Conservation (phyloP, 2,329 filamentous ascomycete species). For the Aspergillus transmontanensis region DNA sequence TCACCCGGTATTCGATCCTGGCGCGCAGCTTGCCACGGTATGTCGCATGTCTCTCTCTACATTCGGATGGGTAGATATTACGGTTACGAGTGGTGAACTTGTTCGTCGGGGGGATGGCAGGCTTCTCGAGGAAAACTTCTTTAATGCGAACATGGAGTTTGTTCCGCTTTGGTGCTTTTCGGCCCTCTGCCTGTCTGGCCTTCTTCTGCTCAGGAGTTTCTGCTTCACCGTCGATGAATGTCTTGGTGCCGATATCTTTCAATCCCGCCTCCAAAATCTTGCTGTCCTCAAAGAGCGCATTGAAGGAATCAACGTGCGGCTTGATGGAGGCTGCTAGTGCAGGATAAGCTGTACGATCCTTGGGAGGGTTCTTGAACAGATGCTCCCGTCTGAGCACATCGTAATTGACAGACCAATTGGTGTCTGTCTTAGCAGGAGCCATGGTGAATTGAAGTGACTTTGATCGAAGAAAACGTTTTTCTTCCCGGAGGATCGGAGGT, state of each 20-base stretch:
- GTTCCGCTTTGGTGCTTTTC: slow-evolving; percentile 64
- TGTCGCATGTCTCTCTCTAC: slow-evolving; percentile 87
- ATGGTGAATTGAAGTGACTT: slow-evolving; percentile 42
- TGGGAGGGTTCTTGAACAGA: slow-evolving; percentile 86
- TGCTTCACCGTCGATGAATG: slow-evolving; percentile 77
- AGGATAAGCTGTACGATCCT: slow-evolving; percentile 85
- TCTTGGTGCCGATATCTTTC: slow-evolving; percentile 86
- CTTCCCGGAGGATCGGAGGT: slow-evolving; percentile 16
- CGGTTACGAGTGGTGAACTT: slow-evolving; percentile 78
- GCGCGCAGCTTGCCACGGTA: slow-evolving; percentile 86
- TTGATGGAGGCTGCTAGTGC: slow-evolving; percentile 81
- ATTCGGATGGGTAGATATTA: slow-evolving; percentile 88
- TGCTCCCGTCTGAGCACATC: slow-evolving; percentile 83
- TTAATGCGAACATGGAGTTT: slow-evolving; percentile 76
- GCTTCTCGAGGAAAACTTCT: slow-evolving; percentile 80
- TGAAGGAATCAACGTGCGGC: slow-evolving; percentile 95
- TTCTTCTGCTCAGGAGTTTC: slow-evolving; percentile 43
- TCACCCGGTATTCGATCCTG: slow-evolving; percentile 81
- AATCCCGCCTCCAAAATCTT: slow-evolving; percentile 75
- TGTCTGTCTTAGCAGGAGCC: slow-evolving; percentile 61
- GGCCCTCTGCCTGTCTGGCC: slow-evolving; percentile 55
- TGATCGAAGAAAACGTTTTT: slow-evolving; percentile 1
- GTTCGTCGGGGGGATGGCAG: slow-evolving; percentile 76
- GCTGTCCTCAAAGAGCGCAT: slow-evolving; percentile 76
- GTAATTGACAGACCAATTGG: slow-evolving; percentile 82